Conservation (phyloP, 202 grass and related monocot species). For the Musa balbisiana region DNA sequence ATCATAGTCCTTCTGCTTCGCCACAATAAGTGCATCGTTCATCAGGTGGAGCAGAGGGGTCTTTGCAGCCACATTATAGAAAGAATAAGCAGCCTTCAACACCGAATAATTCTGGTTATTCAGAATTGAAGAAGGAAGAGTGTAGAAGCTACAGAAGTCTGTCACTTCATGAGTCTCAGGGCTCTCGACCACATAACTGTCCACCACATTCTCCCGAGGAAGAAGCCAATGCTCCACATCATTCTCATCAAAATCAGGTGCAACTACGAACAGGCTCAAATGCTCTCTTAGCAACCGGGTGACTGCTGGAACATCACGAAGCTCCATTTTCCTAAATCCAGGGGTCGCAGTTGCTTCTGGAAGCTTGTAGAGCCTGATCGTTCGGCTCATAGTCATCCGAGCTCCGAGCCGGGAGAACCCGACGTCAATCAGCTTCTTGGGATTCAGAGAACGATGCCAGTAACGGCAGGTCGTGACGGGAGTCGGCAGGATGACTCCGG, state of each 20-base stretch:
- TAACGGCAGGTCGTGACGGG: conserved; percentile 90
- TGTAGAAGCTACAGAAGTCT: conserved; percentile 94
- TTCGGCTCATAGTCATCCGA: conserved; percentile 59
- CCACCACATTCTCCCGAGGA: conserved; percentile 66
- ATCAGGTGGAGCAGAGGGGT: conserved; percentile 77
- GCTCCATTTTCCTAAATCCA: no score
- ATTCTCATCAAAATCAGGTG: conserved; percentile 71
- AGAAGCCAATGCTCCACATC: conserved; percentile 94
- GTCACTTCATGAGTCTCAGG: conserved; percentile 33
- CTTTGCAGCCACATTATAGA: conserved; percentile 79
- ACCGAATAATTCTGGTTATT: conserved; percentile 73
- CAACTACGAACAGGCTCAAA: conserved; percentile 56
- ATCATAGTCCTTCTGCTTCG: conserved; percentile 77
- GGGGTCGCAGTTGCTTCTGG: conserved; percentile 45
- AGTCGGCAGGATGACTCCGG: conserved; percentile 59
- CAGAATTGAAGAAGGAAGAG: conserved; percentile 14
- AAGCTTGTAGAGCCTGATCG: conserved; percentile 75
- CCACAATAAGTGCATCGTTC: conserved; percentile 77
- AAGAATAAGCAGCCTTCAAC: conserved; percentile 81
- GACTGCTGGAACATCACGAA: conserved; percentile 40
- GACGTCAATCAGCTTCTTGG: no score
- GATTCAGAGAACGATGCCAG: conserved; percentile 83
- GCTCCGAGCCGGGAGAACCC: no score
- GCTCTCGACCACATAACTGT: conserved; percentile 76
- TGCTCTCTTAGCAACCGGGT: conserved; percentile 61